Evolutionary conservation across 208 protist genomes (phyloP).

Genomic region (Trypanosoma caninum): DNA sequence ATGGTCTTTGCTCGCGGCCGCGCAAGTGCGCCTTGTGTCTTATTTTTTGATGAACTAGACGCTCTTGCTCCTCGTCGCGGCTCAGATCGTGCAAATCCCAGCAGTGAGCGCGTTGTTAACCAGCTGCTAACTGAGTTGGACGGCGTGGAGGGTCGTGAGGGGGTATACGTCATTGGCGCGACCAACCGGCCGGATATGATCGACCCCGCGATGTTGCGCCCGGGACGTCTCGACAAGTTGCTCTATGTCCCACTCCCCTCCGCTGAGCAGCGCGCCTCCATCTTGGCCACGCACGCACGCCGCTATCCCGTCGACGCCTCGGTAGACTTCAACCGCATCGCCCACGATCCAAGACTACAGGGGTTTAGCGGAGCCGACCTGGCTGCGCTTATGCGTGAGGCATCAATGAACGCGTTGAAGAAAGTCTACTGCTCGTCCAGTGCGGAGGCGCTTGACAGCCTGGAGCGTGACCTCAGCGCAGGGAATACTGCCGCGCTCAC

Average conservation of each 20-base stretch:
- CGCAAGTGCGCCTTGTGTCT: constrained; percentile 94
- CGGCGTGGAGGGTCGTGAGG: constrained; percentile 94
- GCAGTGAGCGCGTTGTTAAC: constrained; percentile 98
- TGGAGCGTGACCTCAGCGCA: constrained; percentile 74
- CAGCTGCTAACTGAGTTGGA: constrained; percentile 99
- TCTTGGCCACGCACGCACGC: constrained; percentile 87
- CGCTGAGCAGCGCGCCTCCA: constrained; percentile 75
- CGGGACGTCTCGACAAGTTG: constrained; percentile 96
- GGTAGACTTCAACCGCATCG: constrained; percentile 82
- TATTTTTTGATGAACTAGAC: constrained; percentile 99
- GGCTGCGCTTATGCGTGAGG: constrained; percentile 91
- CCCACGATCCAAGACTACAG: constrained; percentile 58
- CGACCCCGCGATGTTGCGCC: constrained; percentile 97
- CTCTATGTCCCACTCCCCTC: constrained; percentile 96
- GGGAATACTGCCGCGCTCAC: constrained; percentile 24
- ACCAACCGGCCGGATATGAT: constrained; percentile 99
- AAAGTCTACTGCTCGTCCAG: constrained; percentile 58
- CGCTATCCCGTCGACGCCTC: constrained; percentile 81
- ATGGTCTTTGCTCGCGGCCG: constrained; percentile 95
- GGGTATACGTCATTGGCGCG: constrained; percentile 98
- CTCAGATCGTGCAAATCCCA: constrained; percentile 83
- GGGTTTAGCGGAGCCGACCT: constrained; percentile 96
- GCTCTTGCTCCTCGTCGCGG: constrained; percentile 93
- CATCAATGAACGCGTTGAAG: constrained; percentile 84
- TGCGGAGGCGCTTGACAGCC: constrained; percentile 53